These are phyloP conservation scores for Arachis hypogaea DNA, from an alignment of 306 rosid species.

Conservation along the genomic window DNA sequence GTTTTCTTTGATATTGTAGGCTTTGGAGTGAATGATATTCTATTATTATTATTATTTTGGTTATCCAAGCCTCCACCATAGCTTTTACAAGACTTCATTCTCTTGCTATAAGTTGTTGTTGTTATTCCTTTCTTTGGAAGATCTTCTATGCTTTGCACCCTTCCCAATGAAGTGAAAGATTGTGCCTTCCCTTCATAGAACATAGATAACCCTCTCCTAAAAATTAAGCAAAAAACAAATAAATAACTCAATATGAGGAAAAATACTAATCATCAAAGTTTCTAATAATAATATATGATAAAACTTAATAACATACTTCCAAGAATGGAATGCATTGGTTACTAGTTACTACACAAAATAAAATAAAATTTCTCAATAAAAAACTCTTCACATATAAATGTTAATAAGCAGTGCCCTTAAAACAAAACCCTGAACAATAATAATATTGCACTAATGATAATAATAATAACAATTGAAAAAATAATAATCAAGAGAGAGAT, in stretches of 20 bases:
- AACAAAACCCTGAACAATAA: too few relatives aligned
- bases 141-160: constrained; percentile 72
- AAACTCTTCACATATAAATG: too few relatives aligned
- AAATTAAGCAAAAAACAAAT: constrained; percentile 17
- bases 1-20: constrained; percentile 74
- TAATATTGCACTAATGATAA: background rate
- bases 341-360: too few relatives aligned
- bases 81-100: constrained; percentile 75
- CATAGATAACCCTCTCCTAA: constrained; percentile 86
- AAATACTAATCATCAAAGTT: too few relatives aligned
- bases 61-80: constrained; percentile 66
- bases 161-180: constrained; percentile 72
- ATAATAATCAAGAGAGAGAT: background rate
- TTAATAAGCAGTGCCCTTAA: too few relatives aligned
- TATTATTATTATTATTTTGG: constrained; percentile 24
- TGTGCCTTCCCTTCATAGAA: constrained; percentile 80
- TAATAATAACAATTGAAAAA: background rate
- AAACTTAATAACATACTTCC: too few relatives aligned
- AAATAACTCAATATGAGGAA: background rate
- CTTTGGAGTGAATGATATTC: constrained; percentile 50
- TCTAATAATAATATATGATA: too few relatives aligned
- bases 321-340: too few relatives aligned
- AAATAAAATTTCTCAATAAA: too few relatives aligned
- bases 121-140: constrained; percentile 60
- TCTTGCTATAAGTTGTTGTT: constrained; percentile 49